A percentile compares a stretch with the other conserved stretches of the same genome.
phyloP scores from a whole-genome alignment of 306 rosid genomes.

The Gynostemma pentaphyllum region DNA sequence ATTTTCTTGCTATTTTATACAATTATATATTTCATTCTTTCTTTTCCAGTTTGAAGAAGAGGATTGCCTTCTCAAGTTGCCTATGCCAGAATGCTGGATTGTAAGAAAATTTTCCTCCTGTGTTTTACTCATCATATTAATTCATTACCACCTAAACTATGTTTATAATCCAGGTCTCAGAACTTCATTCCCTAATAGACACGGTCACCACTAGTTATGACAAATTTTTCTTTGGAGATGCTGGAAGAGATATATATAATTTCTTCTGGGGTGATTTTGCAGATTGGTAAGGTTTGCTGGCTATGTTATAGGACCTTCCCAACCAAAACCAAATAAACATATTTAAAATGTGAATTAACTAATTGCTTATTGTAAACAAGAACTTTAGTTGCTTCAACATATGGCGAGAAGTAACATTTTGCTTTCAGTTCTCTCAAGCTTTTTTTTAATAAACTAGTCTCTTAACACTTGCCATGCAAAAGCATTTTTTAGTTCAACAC shows the following conservation, averaged over 20 bases:
- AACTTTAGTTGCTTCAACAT: too few relatives aligned
- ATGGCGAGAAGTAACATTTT: too few relatives aligned
- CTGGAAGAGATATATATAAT: conserved; percentile 77
- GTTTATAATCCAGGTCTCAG: conserved; percentile 54
- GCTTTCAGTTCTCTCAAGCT: too few relatives aligned
- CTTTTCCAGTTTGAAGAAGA: conserved; percentile 51
- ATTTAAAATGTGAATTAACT: too few relatives aligned
- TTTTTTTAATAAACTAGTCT: too few relatives aligned
- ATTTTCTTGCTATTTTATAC: background rate
- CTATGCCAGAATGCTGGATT: conserved; percentile 94
- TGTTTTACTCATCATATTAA: conserved; percentile 3
- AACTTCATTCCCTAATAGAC: conserved; percentile 78
- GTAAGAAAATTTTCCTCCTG: conserved; percentile 32
- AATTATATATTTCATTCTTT: background rate
- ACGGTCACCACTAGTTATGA: conserved; percentile 68
- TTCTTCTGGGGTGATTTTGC: conserved; percentile 99
- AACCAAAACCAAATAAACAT: background rate
- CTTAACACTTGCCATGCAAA: too few relatives aligned
- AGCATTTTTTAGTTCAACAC: too few relatives aligned
- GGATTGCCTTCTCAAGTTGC: conserved; percentile 45
- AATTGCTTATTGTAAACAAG: too few relatives aligned
- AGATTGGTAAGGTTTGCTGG: conserved; percentile 52
- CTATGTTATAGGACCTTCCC: background rate
- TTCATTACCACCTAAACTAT: conserved; percentile 8
- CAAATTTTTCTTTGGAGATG: conserved; percentile 85